Percentiles rank a stretch among this genome's conserved stretches.
Conservation (phyloP, 2,329 filamentous ascomycete genomes). For the Calonectria pauciramosa region DNA sequence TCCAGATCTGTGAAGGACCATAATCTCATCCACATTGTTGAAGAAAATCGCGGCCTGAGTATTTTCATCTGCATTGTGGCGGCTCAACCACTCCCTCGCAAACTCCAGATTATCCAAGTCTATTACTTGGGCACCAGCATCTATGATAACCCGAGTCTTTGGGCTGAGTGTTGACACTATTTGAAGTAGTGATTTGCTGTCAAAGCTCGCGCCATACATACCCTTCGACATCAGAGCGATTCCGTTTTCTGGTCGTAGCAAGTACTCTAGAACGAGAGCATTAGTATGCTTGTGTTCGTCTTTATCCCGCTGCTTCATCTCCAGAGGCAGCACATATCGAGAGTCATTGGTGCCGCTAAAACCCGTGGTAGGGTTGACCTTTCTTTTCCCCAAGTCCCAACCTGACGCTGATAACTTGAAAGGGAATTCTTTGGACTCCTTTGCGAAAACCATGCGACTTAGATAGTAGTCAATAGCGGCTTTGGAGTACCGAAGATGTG, state of each 20-base stretch:
- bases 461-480: constrained; percentile 75
- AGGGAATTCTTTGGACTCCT: constrained; percentile 73
- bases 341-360: constrained; percentile 81
- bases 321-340: constrained; percentile 67
- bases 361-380: constrained; percentile 67
- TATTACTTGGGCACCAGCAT: constrained; percentile 79
- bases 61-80: neutral
- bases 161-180: constrained; percentile 54
- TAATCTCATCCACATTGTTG: constrained; percentile 66
- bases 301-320: constrained; percentile 69
- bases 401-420: constrained; percentile 75
- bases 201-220: neutral
- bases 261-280: constrained; percentile 71
- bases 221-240: constrained; percentile 23
- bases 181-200: constrained; percentile 59
- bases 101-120: constrained; percentile 72
- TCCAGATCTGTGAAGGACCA: constrained; percentile 64
- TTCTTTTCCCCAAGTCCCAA: constrained; percentile 72
- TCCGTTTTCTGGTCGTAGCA: constrained; percentile 68
- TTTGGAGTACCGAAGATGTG: constrained; percentile 65
- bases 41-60: constrained; percentile 67
- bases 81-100: constrained; percentile 65
- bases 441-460: constrained; percentile 69
- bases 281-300: constrained; percentile 73
- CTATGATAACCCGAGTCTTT: constrained; percentile 71